Conservation (phyloP, 1,139 yeast species). For the Taphrina wiesneri region DNA sequence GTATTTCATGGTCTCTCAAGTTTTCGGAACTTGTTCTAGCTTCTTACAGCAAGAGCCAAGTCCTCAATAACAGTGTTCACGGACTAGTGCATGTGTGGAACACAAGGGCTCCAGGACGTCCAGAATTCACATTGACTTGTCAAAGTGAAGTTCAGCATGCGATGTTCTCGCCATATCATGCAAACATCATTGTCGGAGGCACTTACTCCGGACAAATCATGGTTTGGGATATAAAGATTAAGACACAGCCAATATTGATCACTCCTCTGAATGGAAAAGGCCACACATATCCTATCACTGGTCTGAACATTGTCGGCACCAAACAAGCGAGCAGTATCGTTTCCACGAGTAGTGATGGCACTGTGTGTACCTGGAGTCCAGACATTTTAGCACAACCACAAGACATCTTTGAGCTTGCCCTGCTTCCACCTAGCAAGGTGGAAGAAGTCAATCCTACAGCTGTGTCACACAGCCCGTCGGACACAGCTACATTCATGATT, state of each 20-base stretch:
- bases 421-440: slow-evolving; percentile 41
- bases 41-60: slow-evolving; percentile 43
- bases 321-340: slow-evolving; percentile 46
- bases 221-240: slow-evolving; percentile 51
- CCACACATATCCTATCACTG: slow-evolving; percentile 51
- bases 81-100: slow-evolving; percentile 51
- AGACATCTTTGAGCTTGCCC: slow-evolving; percentile 17
- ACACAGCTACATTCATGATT: slow-evolving; percentile 49
- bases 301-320: slow-evolving; percentile 47
- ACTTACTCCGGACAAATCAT: slow-evolving; percentile 55
- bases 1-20: slow-evolving; percentile 51
- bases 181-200: slow-evolving; percentile 50
- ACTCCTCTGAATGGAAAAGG: slow-evolving; percentile 46
- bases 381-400: slow-evolving; percentile 52
- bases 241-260: slow-evolving; percentile 44
- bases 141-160: slow-evolving; percentile 51
- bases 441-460: slow-evolving; percentile 38
- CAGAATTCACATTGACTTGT: slow-evolving; percentile 56
- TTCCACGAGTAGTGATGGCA: slow-evolving; percentile 53
- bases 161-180: slow-evolving; percentile 49
- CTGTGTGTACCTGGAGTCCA: slow-evolving; percentile 53
- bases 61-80: slow-evolving; percentile 1
- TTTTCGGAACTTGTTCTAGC: slow-evolving; percentile 52
- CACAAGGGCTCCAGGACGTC: slow-evolving; percentile 46
- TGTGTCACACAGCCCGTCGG: slow-evolving; percentile 45